These are phyloP conservation scores for Geotrichum reessii DNA, from an alignment of 1,139 yeast genomes.

Conservation along the genomic window DNA sequence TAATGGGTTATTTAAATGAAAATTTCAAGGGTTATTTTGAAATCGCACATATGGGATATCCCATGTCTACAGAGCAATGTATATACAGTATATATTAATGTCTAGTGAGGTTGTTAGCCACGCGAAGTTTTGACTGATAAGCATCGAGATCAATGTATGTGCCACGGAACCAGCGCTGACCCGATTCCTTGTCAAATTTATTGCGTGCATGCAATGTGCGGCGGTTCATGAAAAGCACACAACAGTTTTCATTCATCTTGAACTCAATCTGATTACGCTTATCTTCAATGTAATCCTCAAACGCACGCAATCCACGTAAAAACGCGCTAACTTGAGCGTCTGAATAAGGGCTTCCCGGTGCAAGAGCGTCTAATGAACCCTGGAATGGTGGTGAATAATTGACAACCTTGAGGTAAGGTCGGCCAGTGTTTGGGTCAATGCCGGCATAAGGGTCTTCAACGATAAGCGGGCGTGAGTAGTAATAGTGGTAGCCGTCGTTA, in stretches of 20 bases:
- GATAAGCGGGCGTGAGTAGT: conserved; percentile 58
- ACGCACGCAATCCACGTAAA: conserved; percentile 52
- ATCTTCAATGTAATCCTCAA: conserved; percentile 55
- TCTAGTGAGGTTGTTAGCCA: conserved; percentile 18
- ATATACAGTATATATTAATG: too few relatives aligned
- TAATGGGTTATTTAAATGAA: too few relatives aligned
- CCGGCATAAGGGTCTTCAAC: conserved; percentile 48
- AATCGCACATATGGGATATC: too few relatives aligned
- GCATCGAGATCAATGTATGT: conserved; percentile 72
- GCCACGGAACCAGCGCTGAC: conserved; percentile 71
- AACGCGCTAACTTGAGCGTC: conserved; percentile 45
- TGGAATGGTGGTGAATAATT: conserved; percentile 85
- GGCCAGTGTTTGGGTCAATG: conserved; percentile 32
- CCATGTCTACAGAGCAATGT: too few relatives aligned
- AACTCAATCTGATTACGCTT: conserved; percentile 52
- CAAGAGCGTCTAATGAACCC: conserved; percentile 57
- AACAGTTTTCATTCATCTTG: conserved; percentile 56
- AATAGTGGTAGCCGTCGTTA: conserved; percentile 59
- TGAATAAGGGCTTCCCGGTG: conserved; percentile 24
- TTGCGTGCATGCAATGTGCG: conserved; percentile 66
- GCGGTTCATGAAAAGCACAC: conserved; percentile 70
- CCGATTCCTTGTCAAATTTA: conserved; percentile 49
- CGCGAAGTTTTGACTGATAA: conserved; percentile 57
- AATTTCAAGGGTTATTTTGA: too few relatives aligned
- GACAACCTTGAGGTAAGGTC: conserved; percentile 48